A percentile compares a stretch with the other conserved stretches of the same genome.
These are phyloP conservation scores for Protea cynaroides DNA, from an alignment of 164 flowering plant genomes.

Conservation along the genomic window DNA sequence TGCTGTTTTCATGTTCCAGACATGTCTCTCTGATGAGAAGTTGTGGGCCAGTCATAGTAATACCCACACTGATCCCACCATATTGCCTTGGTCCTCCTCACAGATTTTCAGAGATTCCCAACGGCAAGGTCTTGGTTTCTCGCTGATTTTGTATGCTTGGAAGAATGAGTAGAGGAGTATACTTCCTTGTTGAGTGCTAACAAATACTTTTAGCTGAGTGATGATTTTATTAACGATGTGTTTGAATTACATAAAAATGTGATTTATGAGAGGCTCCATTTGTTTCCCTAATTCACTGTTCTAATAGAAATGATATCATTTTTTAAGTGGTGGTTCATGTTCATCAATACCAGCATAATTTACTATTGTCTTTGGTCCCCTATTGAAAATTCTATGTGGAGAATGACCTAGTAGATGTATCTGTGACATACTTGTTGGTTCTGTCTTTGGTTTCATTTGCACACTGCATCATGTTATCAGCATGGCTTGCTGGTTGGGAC, in stretches of 20 bases:
- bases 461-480: background rate
- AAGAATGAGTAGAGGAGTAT: constrained; percentile 33
- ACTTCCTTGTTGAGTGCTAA: constrained; percentile 21
- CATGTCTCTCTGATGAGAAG: constrained; percentile 23
- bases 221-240: constrained; percentile 21
- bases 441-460: background rate
- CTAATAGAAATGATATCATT: constrained; percentile 13
- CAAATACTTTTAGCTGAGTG: constrained; percentile 38
- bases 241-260: constrained; percentile 22
- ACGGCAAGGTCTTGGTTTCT: constrained; percentile 30
- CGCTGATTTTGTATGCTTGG: constrained; percentile 46
- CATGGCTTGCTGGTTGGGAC: background rate
- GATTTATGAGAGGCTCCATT: constrained; percentile 14
- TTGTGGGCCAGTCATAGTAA: constrained; percentile 16
- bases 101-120: constrained; percentile 26
- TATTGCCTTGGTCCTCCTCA: constrained; percentile 23
- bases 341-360: constrained; percentile 1
- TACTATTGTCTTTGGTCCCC: background rate
- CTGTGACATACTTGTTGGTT: background rate
- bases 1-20: constrained; percentile 37
- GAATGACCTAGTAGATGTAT: background rate
- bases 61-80: constrained; percentile 11
- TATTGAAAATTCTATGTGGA: background rate
- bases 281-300: constrained; percentile 6
- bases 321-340: constrained; percentile 11